Evolutionary conservation across 257 asterid species (phyloP).

Genomic region (Solanum piurae): DNA sequence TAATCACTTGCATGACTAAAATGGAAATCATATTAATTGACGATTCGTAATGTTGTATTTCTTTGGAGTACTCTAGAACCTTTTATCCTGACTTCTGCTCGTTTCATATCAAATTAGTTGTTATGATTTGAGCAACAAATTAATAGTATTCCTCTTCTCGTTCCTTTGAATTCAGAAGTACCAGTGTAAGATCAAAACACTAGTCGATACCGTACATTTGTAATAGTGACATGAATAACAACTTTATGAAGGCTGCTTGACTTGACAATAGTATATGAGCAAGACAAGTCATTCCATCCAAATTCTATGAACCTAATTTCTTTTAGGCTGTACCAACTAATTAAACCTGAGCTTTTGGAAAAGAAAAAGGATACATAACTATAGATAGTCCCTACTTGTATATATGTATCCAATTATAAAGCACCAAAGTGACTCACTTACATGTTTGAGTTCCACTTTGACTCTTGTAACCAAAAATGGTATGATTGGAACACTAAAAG

Average conservation of each 20-base stretch:
- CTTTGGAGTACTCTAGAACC: neutral
- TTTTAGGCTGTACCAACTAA: neutral
- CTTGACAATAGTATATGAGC: neutral
- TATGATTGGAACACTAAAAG: neutral
- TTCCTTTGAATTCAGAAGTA: neutral
- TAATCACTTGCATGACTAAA: neutral
- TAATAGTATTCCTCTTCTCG: neutral
- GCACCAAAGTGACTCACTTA: neutral
- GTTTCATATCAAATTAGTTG: neutral
- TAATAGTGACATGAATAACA: neutral
- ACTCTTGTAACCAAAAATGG: neutral
- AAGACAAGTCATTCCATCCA: neutral
- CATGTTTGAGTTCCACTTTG: neutral
- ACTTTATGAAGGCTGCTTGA: neutral
- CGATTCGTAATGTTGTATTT: neutral
- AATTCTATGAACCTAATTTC: neutral
- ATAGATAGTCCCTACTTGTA: neutral
- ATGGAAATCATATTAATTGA: no score
- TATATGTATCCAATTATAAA: neutral
- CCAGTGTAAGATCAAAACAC: neutral
- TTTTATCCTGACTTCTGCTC: neutral
- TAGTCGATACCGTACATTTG: neutral
- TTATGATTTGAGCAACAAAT: neutral
- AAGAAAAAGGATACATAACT: neutral
- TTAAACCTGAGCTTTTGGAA: neutral